Evolutionary conservation across 306 rosid species (phyloP), one percentile per base, ranked within the genome.

Genomic region (Amphicarpaea edgeworthii): DNA sequence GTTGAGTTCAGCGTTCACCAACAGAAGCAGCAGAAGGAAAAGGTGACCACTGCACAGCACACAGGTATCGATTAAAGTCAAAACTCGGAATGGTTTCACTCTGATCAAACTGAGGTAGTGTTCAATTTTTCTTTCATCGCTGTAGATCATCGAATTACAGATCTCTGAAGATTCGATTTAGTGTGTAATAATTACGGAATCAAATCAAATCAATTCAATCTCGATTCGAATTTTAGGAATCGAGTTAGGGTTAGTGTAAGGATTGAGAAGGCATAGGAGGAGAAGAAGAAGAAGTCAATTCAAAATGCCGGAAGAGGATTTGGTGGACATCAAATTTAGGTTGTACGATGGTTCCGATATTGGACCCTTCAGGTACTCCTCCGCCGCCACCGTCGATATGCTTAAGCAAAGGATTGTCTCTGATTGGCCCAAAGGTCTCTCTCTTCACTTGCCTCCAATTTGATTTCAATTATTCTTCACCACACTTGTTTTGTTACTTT

Each of bases 381-480:
- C 97, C 26, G 82, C 98, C 7, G 88, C 96, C 8, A 93, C 98
- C 1, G 89, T 93, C 26, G 98, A 91, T 80, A 82, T 82, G 88
- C 97, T 93, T 12, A 93, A 93, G 89, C 96, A 93, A 84, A 88
- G 97, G 80, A 77, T 93, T 34, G 91, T 93, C 32, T 86, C 98
- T 19, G 97, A 93, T 77, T 93, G 97, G 97, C 98, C 98, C 60
- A 91, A 85, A 93, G 97, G 98, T 12, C 1, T 77, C 14, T 72
- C 59, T 55, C 38, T 28, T 24, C 43, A 16, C n/a, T 26, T 53
- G 0, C 42, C 5, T 12, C 37, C 7, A 7, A 17, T 7, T 42
- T 5, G 5, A 42, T 30, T 77, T 68, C 45, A 15, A 8, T 57
- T 64, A 9, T 15, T 20, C 2, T 43, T 23, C 23, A 8, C 37